Evolutionary conservation across 2,329 filamentous ascomycete genomes (phyloP).

Genomic region (Penicillium sp.): DNA sequence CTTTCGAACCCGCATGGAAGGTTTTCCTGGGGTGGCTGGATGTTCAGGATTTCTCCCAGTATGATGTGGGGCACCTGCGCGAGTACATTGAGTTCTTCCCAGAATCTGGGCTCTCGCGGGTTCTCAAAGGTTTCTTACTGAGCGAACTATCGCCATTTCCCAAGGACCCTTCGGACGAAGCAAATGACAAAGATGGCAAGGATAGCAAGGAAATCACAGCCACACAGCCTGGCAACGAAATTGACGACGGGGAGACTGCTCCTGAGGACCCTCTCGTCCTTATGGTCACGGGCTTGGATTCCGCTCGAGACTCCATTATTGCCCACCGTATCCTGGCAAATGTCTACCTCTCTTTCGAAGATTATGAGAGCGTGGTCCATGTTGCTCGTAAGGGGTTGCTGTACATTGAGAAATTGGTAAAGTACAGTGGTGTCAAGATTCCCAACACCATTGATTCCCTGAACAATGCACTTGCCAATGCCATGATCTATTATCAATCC

Average conservation of each 20-base stretch:
- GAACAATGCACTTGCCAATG: conserved; percentile 77
- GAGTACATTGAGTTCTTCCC: conserved; percentile 85
- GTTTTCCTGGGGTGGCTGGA: conserved; percentile 89
- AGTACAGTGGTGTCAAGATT: conserved; percentile 68
- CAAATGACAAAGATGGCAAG: conserved; percentile 38
- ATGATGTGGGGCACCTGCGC: conserved; percentile 74
- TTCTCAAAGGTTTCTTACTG: conserved; percentile 77
- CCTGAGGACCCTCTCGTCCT: conserved; percentile 77
- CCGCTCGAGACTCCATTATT: conserved; percentile 68
- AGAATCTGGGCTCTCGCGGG: conserved; percentile 74
- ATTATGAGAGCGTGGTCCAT: conserved; percentile 78
- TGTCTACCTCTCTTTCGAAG: conserved; percentile 81
- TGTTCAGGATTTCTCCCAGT: conserved; percentile 67
- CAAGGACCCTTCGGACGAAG: conserved; percentile 46
- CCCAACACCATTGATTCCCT: conserved; percentile 71
- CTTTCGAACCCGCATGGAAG: conserved; percentile 86
- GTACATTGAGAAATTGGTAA: conserved; percentile 59
- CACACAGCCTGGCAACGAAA: conserved; percentile 37
- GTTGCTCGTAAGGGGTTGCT: conserved; percentile 72
- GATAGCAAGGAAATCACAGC: neutral
- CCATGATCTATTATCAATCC: conserved; percentile 84
- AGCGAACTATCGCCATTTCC: conserved; percentile 84
- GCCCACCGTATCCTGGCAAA: conserved; percentile 80
- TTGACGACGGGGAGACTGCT: conserved; percentile 36
- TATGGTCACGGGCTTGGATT: conserved; percentile 71